Percentiles rank a stretch among this genome's conserved stretches.
Evolutionary conservation across 1,284 basidiomycete genomes (phyloP).

Genomic region (Anthracocystis walkeri): DNA sequence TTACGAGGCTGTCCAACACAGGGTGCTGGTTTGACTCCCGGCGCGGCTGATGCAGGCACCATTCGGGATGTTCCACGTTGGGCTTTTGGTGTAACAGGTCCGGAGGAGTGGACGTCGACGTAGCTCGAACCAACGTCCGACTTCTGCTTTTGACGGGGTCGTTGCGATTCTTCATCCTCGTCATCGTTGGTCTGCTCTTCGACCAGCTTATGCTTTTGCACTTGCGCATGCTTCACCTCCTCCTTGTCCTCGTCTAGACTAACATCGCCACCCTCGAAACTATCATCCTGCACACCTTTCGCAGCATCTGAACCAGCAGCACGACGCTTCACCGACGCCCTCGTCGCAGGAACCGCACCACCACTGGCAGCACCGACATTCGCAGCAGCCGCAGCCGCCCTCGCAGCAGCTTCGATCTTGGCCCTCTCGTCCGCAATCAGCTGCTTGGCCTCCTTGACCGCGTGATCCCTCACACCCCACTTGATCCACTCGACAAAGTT

Average conservation of each 20-base stretch:
- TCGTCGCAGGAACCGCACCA: background rate
- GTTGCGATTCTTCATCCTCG: conserved; percentile 9
- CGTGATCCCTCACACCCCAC: conserved; percentile 60
- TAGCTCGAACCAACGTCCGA: conserved; percentile 2
- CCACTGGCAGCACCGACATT: background rate
- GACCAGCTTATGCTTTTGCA: conserved; percentile 13
- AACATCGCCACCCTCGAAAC: conserved; percentile 23
- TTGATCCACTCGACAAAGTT: conserved; percentile 71
- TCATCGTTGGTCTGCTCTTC: conserved; percentile 14
- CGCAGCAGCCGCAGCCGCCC: conserved; percentile 2
- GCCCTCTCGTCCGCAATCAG: conserved; percentile 34
- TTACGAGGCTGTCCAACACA: conserved; percentile 68
- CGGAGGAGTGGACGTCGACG: background rate
- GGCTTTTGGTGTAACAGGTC: conserved; percentile 32
- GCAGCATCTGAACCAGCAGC: conserved; percentile 25
- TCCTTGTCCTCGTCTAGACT: conserved; percentile 21
- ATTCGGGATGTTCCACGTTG: conserved; percentile 14
- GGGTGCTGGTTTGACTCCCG: conserved; percentile 62
- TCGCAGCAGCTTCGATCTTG: conserved; percentile 11
- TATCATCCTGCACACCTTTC: conserved; percentile 16
- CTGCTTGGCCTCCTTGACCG: conserved; percentile 33
- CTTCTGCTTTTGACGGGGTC: conserved; percentile 35
- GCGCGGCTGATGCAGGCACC: conserved; percentile 26
- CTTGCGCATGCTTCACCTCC: conserved; percentile 17
- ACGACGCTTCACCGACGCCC: conserved; percentile 19